Conservation (phyloP, 2,329 filamentous ascomycete genomes). For the Coleophoma cylindrospora region DNA sequence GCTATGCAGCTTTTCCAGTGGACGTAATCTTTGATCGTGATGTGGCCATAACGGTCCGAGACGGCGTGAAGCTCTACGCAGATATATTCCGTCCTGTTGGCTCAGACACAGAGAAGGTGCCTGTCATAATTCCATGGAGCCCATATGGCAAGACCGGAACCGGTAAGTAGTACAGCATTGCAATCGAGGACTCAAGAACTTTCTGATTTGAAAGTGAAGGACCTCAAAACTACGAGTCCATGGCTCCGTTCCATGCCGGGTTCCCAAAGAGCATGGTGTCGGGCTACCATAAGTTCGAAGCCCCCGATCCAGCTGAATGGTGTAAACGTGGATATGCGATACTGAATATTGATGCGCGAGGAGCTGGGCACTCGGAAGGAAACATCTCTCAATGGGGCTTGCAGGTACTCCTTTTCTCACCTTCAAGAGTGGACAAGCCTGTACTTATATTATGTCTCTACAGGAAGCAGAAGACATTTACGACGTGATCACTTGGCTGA, state of each 20-base stretch:
- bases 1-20: not conserved
- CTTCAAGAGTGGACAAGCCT: not conserved
- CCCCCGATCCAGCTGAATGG: slow-evolving; percentile 19
- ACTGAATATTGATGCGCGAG: slow-evolving; percentile 17
- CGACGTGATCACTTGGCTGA: slow-evolving; percentile 15
- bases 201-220: not conserved
- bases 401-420: not conserved
- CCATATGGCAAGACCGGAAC: slow-evolving; percentile 1
- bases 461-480: slow-evolving; percentile 16
- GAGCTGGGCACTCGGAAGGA: slow-evolving; percentile 15
- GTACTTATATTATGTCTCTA: too few species aligned
- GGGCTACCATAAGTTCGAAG: slow-evolving; percentile 7
- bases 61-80: slow-evolving; percentile 11
- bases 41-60: slow-evolving; percentile 11
- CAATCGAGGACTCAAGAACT: not conserved
- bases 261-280: slow-evolving; percentile 9
- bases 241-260: not conserved
- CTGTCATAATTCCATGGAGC: slow-evolving; percentile 6
- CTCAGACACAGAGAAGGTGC: slow-evolving; percentile 3
- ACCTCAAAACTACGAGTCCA: not conserved
- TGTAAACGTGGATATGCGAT: slow-evolving; percentile 16
- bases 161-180: not conserved
- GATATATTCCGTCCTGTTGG: slow-evolving; percentile 15
- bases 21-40: slow-evolving; percentile 9
- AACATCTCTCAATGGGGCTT: not conserved